Conservation (phyloP, 345 rosid genomes). For the Hibiscus syriacus region DNA sequence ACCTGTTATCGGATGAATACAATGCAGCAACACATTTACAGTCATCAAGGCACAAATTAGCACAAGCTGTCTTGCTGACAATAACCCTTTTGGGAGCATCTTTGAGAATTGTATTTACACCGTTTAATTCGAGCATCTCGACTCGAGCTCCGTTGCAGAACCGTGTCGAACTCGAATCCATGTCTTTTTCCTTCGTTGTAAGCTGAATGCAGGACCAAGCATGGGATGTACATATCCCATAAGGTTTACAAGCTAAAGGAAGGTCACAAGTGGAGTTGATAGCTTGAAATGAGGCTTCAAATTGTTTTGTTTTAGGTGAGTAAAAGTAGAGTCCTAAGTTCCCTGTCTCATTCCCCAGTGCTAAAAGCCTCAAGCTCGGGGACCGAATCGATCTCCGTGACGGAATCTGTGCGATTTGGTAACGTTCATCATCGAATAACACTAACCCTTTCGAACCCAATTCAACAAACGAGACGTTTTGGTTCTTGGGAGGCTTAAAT, state of each 20-base stretch:
- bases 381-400: slow-evolving; percentile 19
- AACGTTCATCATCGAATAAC: slow-evolving; percentile 42
- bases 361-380: slow-evolving; percentile 40
- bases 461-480: slow-evolving; percentile 43
- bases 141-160: slow-evolving; percentile 24
- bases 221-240: slow-evolving; percentile 68
- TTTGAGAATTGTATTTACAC: slow-evolving; percentile 45
- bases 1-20: slow-evolving; percentile 21
- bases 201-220: slow-evolving; percentile 59
- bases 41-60: slow-evolving; percentile 42
- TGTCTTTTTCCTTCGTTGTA: slow-evolving; percentile 12
- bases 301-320: slow-evolving; percentile 30
- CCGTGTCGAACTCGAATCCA: slow-evolving; percentile 13
- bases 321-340: slow-evolving; percentile 67
- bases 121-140: slow-evolving; percentile 67
- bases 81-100: slow-evolving; percentile 32
- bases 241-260: slow-evolving; percentile 72
- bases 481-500: slow-evolving; percentile 55
- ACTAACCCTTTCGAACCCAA: slow-evolving; percentile 48
- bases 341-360: slow-evolving; percentile 66
- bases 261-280: slow-evolving; percentile 67
- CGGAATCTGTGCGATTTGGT: slow-evolving; percentile 51
- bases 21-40: slow-evolving; percentile 62
- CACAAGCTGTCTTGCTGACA: slow-evolving; percentile 48
- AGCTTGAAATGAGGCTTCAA: slow-evolving; percentile 69